phyloP scores from a whole-genome alignment of 768 basidiomycete species.

The Lentinula raphanica region DNA sequence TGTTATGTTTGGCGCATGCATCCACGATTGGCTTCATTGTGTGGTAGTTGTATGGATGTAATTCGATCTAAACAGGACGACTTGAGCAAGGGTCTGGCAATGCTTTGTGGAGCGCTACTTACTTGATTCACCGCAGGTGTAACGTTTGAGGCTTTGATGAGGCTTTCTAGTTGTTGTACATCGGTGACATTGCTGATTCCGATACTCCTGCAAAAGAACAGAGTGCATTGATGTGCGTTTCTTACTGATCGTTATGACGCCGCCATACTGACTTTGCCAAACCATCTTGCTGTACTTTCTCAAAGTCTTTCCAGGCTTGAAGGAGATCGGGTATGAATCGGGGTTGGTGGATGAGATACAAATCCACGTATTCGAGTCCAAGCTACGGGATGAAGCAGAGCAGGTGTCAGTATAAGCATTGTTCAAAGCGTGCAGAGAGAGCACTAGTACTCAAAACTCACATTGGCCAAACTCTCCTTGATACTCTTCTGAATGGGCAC shows the following conservation, averaged over 20 bases:
- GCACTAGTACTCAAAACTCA: constrained; percentile 22
- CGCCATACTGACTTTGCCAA: constrained; percentile 43
- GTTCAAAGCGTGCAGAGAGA: too few species aligned
- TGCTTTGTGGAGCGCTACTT: background rate
- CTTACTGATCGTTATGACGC: background rate
- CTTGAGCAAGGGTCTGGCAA: background rate
- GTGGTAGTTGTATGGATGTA: constrained; percentile 57
- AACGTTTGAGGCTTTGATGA: constrained; percentile 57
- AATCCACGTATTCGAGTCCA: constrained; percentile 53
- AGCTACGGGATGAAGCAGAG: constrained; percentile 52
- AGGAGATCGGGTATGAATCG: constrained; percentile 27
- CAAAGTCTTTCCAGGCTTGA: constrained; percentile 50
- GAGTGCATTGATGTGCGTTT: background rate
- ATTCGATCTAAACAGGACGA: constrained; percentile 31
- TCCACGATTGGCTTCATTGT: constrained; percentile 42
- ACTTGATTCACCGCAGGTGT: constrained; percentile 68
- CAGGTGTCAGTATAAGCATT: too few species aligned
- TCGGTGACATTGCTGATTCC: constrained; percentile 64
- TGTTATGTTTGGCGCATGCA: constrained; percentile 41
- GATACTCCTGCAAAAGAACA: constrained; percentile 60
- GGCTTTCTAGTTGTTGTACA: constrained; percentile 49
- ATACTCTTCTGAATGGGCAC: constrained; percentile 34
- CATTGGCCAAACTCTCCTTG: constrained; percentile 46
- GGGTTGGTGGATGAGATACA: constrained; percentile 67
- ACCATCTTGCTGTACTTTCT: constrained; percentile 43